Percentiles rank a stretch among this genome's conserved stretches.
phyloP scores from a whole-genome alignment of 1,284 basidiomycete species.

The Earliella scabrosa region DNA sequence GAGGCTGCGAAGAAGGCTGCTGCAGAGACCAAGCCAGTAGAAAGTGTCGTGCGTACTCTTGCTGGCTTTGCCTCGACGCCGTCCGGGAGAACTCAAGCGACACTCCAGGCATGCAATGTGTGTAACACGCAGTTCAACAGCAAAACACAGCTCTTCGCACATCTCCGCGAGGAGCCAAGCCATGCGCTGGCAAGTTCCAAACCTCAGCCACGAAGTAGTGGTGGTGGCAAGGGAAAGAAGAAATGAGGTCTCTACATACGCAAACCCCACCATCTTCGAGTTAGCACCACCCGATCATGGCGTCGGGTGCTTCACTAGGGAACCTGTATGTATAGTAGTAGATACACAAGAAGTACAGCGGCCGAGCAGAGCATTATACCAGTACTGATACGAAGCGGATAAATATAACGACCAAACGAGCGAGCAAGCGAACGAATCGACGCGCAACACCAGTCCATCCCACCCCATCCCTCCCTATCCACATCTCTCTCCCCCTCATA shows the following conservation, averaged over 20 bases:
- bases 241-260: no score
- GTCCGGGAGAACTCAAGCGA: no score
- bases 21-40: slow-evolving; percentile 40
- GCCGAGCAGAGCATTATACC: background rate
- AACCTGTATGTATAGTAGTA: background rate
- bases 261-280: no score
- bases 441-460: background rate
- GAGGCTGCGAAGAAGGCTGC: slow-evolving; percentile 75
- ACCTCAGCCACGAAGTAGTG: background rate
- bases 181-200: slow-evolving; percentile 63
- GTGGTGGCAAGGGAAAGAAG: background rate
- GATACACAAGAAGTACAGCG: background rate
- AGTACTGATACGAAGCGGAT: background rate
- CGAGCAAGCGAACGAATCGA: background rate
- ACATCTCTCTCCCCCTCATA: slow-evolving; percentile 9
- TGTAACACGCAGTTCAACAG: slow-evolving; percentile 71
- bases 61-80: no score
- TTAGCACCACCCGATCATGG: no score
- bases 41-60: slow-evolving; percentile 25
- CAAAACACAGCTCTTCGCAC: slow-evolving; percentile 84
- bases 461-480: no score
- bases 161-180: slow-evolving; percentile 63
- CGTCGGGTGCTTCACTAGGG: no score
- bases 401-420: background rate
- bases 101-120: slow-evolving; percentile 76